Evolutionary conservation across 2,329 filamentous ascomycete species (phyloP), one percentile per base, ranked within the genome.

Genomic region (Botryotinia globosa): DNA sequence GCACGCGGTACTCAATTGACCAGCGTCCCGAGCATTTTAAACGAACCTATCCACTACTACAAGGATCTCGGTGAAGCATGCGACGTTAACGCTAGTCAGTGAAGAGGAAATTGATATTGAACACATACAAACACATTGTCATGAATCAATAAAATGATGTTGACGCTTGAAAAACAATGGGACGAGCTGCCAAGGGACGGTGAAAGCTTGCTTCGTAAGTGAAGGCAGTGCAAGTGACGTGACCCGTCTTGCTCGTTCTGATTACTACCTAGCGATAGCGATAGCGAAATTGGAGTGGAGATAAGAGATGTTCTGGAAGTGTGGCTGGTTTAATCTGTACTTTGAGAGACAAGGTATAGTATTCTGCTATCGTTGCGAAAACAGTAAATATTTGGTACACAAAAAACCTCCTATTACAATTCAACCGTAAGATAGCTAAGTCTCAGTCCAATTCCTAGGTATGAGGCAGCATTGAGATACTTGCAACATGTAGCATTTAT

Each of bases 41-140:
- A 68, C 65, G 65, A 68, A 42, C 48, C 65, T 56, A 68, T 39
- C 3, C 18, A 25, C 37, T 25, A 12, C 3, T 32, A 10, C 65
- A 68, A 18, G 65, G 48, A 68, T 65, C 22, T 71, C 69, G 69
- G 69, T 71, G 69, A 68, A 7, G n/a, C 25, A 5, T n/a, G 39
- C 18, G 37, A 56, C 37, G 29, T 68, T 12, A n/a, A 68, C 65
- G 37, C 48, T n/a, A 68, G 32, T 14, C 32, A 45, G 2, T n/a
- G 34, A 29, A 54, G n/a, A 48, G n/a, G 34, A 65, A 18, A 34
- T 18, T 32, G 61, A 5, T 16, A 34, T n/a, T 34, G 45, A 37
- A n/a, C 12, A 56, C 42, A n/a, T 42, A 42, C 14, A 42, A 56
- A 48, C 22, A 54, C 20, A 65, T 42, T 34, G 34, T 18, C 45